Percentiles rank a stretch among this genome's conserved stretches.
Evolutionary conservation across 1,139 yeast species (phyloP).

Genomic region (Protomyces macrosporus): DNA sequence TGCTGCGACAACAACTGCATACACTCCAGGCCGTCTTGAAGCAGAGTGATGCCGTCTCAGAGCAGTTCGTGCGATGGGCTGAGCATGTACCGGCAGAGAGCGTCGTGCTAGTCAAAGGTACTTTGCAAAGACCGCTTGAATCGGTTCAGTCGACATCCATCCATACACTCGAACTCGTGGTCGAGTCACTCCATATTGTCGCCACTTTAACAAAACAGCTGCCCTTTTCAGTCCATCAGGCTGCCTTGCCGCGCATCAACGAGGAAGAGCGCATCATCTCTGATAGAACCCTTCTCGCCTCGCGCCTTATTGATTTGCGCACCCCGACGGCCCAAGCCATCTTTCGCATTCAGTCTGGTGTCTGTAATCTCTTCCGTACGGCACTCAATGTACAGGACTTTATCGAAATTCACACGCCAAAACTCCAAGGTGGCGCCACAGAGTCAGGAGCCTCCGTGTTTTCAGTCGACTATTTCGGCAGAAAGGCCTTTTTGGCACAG

Average conservation of each 20-base stretch:
- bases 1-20: constrained; percentile 1
- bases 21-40: constrained; percentile 6
- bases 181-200: constrained; percentile 66
- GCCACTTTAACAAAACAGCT: constrained; percentile 86
- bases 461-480: constrained; percentile 85
- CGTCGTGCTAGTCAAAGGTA: constrained; percentile 84
- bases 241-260: constrained; percentile 87
- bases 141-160: constrained; percentile 84
- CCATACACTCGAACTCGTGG: constrained; percentile 79
- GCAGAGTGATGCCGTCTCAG: not conserved
- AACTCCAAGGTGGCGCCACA: constrained; percentile 87
- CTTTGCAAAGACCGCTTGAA: constrained; percentile 75
- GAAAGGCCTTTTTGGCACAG: constrained; percentile 90
- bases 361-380: constrained; percentile 82
- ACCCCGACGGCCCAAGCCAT: constrained; percentile 96
- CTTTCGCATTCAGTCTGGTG: constrained; percentile 88
- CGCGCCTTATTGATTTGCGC: constrained; percentile 92
- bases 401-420: constrained; percentile 92
- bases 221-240: constrained; percentile 93
- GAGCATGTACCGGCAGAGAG: constrained; percentile 79
- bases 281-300: constrained; percentile 67
- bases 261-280: constrained; percentile 49
- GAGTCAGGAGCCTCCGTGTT: constrained; percentile 98
- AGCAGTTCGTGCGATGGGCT: constrained; percentile 96
- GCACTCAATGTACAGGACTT: constrained; percentile 63